Percentiles rank a stretch among this genome's conserved stretches.
phyloP scores from a whole-genome alignment of 1,284 basidiomycete species.

The Uromyces viciae-fabae region DNA sequence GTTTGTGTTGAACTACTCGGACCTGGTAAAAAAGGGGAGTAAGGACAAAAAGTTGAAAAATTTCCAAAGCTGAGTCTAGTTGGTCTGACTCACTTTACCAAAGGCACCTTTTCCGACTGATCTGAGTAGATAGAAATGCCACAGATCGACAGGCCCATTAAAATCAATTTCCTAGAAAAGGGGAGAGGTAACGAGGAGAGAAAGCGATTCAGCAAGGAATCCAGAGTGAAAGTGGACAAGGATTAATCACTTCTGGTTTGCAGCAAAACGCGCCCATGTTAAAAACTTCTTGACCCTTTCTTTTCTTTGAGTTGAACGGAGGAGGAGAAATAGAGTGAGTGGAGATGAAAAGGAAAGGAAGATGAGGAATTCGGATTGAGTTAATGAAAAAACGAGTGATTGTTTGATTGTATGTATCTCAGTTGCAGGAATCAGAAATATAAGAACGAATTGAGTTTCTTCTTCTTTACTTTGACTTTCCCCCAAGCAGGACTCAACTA shows the following conservation, averaged over 20 bases:
- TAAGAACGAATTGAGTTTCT: too few species aligned
- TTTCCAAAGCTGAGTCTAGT: neutral
- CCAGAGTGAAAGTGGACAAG: neutral
- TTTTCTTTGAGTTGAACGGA: too few species aligned
- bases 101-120: conserved; percentile 97
- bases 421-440: too few species aligned
- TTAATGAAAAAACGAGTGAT: too few species aligned
- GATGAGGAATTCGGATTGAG: too few species aligned
- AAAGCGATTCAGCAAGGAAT: too few species aligned
- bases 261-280: conserved; percentile 61
- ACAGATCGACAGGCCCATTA: conserved; percentile 92
- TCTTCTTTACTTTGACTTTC: too few species aligned
- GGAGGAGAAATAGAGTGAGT: too few species aligned
- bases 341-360: too few species aligned
- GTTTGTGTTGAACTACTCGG: conserved; percentile 66
- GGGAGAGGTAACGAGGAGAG: conserved; percentile 19
- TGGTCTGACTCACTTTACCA: conserved; percentile 68
- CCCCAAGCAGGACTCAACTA: too few species aligned
- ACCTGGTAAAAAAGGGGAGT: conserved; percentile 33
- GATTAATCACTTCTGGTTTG: conserved; percentile 58
- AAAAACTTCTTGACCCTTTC: too few species aligned
- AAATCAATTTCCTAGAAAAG: conserved; percentile 83
- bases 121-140: conserved; percentile 88
- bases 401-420: too few species aligned
- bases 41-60: neutral